Base-by-base conservation (phyloP, 371 early-diverging fungal genomes). In the Hamiltosporidium tvaerminnensis region DNA sequence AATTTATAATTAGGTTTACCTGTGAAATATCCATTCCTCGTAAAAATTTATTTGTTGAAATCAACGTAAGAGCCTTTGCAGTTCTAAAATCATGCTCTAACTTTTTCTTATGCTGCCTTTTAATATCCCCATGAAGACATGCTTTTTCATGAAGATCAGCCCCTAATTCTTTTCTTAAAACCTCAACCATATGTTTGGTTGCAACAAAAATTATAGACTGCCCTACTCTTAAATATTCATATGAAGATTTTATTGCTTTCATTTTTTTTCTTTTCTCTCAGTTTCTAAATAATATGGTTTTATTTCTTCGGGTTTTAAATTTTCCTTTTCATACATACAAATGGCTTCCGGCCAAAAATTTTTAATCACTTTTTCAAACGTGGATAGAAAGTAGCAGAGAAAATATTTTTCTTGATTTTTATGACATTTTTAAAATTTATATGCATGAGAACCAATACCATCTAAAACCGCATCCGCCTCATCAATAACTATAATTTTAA, bases 11-110 rank as follows among this genome's bases (percentile, higher is more conserved):
- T 3, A 95, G 89, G 79, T 95, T 94, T 53, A 96, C 92, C 30
- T 89, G 90, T 77, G 92, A 92, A 71, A 94, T 94, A 81, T 97
- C 96, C 69, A 96, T 94, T 81, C 98, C 98, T 69, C 98, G 85
- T 1, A 95, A 91, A 63, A 93, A 80, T 61, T 96, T 80, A 81
- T 97, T 94, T 61, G 75, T 73, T 32, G 68, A 59, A 38, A 72
- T 66, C 1, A 76, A 59, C 35, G 69, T 59, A 36, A 34, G 52
- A 57, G 50, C 52, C 32, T 57, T 54, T 12, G 91, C 92, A 66
- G 86, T 87, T 67, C 92, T 82, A 81, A 96, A 94, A 79, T 92
- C 93, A 76, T 93, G 91, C 82, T 93, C 92, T n/a, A 2, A 93
- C 92, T 48, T 90, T 82, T 82, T 93, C 95, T 71, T 95, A 86